Percentiles rank a stretch among this genome's conserved stretches.
Evolutionary conservation across 768 basidiomycete genomes (phyloP).

Genomic region (Hirschioporus abietinus): DNA sequence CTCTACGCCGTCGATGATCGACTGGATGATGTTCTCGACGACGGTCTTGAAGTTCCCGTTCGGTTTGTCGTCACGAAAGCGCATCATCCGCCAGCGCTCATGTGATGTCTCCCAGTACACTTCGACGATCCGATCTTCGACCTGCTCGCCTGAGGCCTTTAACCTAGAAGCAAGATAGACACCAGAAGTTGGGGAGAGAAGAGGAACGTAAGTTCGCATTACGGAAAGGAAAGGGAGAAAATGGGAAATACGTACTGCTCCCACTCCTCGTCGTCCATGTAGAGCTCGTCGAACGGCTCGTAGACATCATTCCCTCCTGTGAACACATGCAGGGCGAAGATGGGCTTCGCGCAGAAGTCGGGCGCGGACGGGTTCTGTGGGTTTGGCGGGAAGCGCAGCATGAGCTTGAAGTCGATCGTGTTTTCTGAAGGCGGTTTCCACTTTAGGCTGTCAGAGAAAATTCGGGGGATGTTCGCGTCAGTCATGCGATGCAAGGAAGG

Average conservation of each 20-base stretch:
- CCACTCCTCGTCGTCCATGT: conserved; percentile 89
- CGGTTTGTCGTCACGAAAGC: conserved; percentile 92
- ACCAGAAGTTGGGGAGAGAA: not conserved
- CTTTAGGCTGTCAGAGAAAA: conserved; percentile 60
- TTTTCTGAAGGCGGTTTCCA: conserved; percentile 99
- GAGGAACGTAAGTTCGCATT: not conserved
- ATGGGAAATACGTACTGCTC: conserved; percentile 56
- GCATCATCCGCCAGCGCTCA: conserved; percentile 81
- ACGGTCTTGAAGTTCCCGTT: conserved; percentile 83
- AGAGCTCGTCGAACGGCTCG: conserved; percentile 81
- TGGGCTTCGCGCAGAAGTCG: conserved; percentile 80
- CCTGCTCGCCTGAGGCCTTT: conserved; percentile 78
- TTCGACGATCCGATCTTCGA: conserved; percentile 92
- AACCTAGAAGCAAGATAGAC: conserved; percentile 43
- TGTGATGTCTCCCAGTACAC: conserved; percentile 78
- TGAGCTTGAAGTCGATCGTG: conserved; percentile 94
- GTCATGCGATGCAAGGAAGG: not conserved
- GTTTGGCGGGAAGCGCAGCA: conserved; percentile 84
- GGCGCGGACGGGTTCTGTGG: conserved; percentile 49
- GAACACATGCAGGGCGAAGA: conserved; percentile 82
- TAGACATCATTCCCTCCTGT: conserved; percentile 63
- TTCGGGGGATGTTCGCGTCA: not conserved
- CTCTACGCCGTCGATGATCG: conserved; percentile 92
- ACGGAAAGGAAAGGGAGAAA: conserved; percentile 4
- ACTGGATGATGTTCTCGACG: conserved; percentile 85